Evolutionary conservation across 345 rosid species (phyloP), one percentile per base, ranked within the genome.

Genomic region (Euclidium syriacum): DNA sequence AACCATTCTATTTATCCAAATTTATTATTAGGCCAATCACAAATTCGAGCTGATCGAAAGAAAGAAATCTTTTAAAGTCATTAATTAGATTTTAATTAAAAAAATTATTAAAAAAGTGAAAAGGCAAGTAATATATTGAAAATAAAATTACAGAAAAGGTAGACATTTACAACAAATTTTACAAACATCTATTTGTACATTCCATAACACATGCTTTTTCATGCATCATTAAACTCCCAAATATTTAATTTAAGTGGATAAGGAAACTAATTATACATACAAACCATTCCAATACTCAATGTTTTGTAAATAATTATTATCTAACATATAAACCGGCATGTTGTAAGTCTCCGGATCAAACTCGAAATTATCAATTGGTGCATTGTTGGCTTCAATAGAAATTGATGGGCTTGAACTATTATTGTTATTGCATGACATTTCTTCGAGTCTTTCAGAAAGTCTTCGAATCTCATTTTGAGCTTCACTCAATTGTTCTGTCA

Each of bases 211-310:
- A 60, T 36, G 19, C 0, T 19, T 32, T 20, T 24, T 18, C 20
- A 50, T 6, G 9, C 43, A 68, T n/a, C n/a, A n/a, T n/a, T 40
- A 40, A 25, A 39, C 20, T 40, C 36, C 36, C 15, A 43, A 24
- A 33, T 32, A 23, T 24, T 6, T 25, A 68, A 16, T 19, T 25
- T n/a, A n/a, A n/a, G n/a, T n/a, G n/a, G 42, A 7, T 30, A 32
- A 58, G n/a, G n/a, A 36, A 36, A 11, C 5, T 5, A 9, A 26
- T 73, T 47, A 73, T 27, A 76, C 49, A 15, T 68, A 76, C 27
- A 68, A 70, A 60, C 75, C 80, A 46, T 71, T 49, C 91, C 87
- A 86, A 24, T 44, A 38, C 40, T 86, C 96, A 77, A 78, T 54
- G 54, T 72, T 81, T 20, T 71, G 74, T 52, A 65, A 58, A 51